Conservation (phyloP, 2,329 filamentous ascomycete species). For the Fusarium nodosum region DNA sequence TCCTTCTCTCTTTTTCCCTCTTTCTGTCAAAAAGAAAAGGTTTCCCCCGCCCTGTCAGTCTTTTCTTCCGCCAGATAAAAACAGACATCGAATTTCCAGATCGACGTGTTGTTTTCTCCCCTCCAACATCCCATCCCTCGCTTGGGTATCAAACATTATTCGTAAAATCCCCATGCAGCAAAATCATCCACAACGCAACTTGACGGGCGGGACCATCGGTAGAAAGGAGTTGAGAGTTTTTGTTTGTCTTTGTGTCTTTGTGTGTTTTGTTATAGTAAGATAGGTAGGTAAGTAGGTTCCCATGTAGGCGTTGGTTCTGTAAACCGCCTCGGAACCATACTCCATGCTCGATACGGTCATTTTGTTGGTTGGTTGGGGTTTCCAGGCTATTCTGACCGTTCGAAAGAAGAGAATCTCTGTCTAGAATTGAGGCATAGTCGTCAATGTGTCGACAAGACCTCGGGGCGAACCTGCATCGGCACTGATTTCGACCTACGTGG, state of each 20-base stretch:
- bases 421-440: neutral
- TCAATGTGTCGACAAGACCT: neutral
- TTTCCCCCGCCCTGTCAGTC: neutral
- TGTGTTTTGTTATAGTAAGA: slow-evolving; percentile 36
- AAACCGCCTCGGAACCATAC: neutral
- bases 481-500: neutral
- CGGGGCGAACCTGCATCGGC: slow-evolving; percentile 9
- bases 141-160: slow-evolving; percentile 47
- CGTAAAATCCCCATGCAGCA: slow-evolving; percentile 41
- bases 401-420: slow-evolving; percentile 30
- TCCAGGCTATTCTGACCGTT: slow-evolving; percentile 11
- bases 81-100: slow-evolving; percentile 1
- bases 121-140: slow-evolving; percentile 14
- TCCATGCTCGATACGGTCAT: slow-evolving; percentile 10
- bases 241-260: slow-evolving; percentile 25
- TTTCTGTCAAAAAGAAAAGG: neutral
- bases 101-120: neutral
- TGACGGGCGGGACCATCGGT: slow-evolving; percentile 33
- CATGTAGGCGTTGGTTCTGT: slow-evolving; percentile 17
- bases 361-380: slow-evolving; percentile 2
- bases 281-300: neutral
- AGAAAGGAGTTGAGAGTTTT: slow-evolving; percentile 35
- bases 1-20: slow-evolving; percentile 23
- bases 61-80: slow-evolving; percentile 5
- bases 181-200: slow-evolving; percentile 29